Conservation (phyloP, 2,329 filamentous ascomycete genomes). For the Fusarium kyushuense region DNA sequence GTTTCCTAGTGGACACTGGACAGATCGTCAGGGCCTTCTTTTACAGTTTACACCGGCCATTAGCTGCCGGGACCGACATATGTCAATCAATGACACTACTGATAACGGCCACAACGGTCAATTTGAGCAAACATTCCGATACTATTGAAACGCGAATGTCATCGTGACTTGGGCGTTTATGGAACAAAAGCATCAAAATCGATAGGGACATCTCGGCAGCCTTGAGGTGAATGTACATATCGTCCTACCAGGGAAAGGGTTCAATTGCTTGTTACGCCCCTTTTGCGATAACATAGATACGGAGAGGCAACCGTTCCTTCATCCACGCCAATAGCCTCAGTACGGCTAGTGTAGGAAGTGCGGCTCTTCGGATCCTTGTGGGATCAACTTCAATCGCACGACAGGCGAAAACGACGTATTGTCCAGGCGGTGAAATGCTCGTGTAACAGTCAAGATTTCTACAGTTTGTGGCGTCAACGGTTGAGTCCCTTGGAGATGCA, state of each 20-base stretch:
- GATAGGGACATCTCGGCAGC: neutral
- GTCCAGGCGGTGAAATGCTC: no score
- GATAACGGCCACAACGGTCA: conserved; percentile 30
- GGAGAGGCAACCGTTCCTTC: neutral
- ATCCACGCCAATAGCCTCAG: neutral
- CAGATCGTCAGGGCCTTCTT: conserved; percentile 1
- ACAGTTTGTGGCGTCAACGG: neutral
- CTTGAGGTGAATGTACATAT: neutral
- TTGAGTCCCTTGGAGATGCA: conserved; percentile 4
- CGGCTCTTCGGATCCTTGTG: neutral
- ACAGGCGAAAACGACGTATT: no score
- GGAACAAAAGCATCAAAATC: neutral
- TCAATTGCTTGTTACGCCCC: neutral
- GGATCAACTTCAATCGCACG: neutral
- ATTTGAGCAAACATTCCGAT: conserved; percentile 12
- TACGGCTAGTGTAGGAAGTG: neutral
- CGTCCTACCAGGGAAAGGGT: neutral
- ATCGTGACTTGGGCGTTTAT: neutral
- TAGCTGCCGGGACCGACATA: conserved; percentile 15
- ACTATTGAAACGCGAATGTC: conserved; percentile 14
- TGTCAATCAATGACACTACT: conserved; percentile 15
- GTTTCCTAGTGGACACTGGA: neutral
- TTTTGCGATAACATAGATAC: neutral
- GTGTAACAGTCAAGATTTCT: no score
- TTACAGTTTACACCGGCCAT: conserved; percentile 1